Evolutionary conservation across 768 basidiomycete genomes (phyloP), one percentile per base, ranked within the genome.

Genomic region (Leucogyrophana mollusca): DNA sequence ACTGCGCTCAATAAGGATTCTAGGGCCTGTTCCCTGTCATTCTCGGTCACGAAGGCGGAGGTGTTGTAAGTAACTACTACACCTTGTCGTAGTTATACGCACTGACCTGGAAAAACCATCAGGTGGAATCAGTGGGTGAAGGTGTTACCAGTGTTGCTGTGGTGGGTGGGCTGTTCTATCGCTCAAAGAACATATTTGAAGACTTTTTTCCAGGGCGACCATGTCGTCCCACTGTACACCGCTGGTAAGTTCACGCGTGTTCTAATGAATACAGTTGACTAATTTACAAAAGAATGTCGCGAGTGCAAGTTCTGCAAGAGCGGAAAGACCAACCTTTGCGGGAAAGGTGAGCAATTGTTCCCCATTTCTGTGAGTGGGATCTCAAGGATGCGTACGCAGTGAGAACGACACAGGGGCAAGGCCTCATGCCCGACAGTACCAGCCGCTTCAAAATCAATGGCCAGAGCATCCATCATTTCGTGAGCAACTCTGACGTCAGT

Each of bases 301-400:
- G 87, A 99, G 71, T 99, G 96, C 75, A 98, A 97, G 68, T 98
- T 98, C 75, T 99, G 96, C 78, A 95, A 87, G 69, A 91, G 89
- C 50, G 91, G 90, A 44, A 98, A 98, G 78, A 99, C 96, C 47
- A 99, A 99, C 68, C 82, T 99, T n/a, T 99, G 95, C 62, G 87
- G 94, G 51, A 83, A 83, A 78, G 91, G 91, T 91, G 45, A 39
- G 64, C 34, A 8, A 22, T 9, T 2, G 32, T 24, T 45, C 17
- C 14, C 39, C 21, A 10, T 14, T 42, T n/a, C n/a, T n/a, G n/a
- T n/a, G n/a, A n/a, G n/a, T n/a, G n/a, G n/a, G n/a, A 2, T 4
- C 37, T 38, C 43, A 43, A n/a, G 18, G 20, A n/a, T 32, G 9
- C 3, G 25, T 25, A 30, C 13, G 13, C 6, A 30, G 94, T 97